Base-by-base conservation (phyloP, 1,284 basidiomycete genomes). In the Malassezia yamatoensis region DNA sequence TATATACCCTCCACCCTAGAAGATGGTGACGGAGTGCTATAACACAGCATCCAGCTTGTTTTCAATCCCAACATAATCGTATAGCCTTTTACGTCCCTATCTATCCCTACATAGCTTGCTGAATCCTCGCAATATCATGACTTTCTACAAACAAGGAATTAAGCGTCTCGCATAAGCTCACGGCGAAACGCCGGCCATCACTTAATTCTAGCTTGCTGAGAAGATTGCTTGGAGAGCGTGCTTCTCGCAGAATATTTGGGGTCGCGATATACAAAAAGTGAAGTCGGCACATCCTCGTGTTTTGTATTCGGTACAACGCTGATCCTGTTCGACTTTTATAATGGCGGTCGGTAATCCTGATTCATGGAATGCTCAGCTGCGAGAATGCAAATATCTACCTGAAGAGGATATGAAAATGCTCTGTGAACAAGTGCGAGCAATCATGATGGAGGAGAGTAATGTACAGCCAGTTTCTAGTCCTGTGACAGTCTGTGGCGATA, bases 381-480 rank as follows among this genome's bases (percentile, higher is more conserved):
- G 84, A 77, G 77, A 83, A 76, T 94, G 89, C 78, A 81, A 84
- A 61, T 85, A 89, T 67, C 83, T 96, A n/a, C 82, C 87, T 16
- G 90, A 96, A 78, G 74, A 83, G 12, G 88, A 91, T 68, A 93
- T 96, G 85, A 90, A 88, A 71, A 76, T 82, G 12, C 83, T 96
- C 51, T 96, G 91, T 79, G 83, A 87, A 57, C 81, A 84, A 50
- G 89, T 96, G 36, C 83, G 87, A 46, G 80, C 83, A 34, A 83
- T 91, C 42, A 81, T 96, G 34, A 83, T 96, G 72, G 91, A 96
- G 76, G 91, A 96, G 76, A 87, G 85, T 61, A 96, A 96, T 71
- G 91, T 96, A 51, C 90, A 93, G 70, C 88, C 88, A 12, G 88
- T 96, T 36, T 85, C 84, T 16, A 85, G 83, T 51, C 91, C 90